Percentiles rank a stretch among this genome's conserved stretches.
Evolutionary conservation across 306 rosid species (phyloP).

Genomic region (Dalbergia cultrata): DNA sequence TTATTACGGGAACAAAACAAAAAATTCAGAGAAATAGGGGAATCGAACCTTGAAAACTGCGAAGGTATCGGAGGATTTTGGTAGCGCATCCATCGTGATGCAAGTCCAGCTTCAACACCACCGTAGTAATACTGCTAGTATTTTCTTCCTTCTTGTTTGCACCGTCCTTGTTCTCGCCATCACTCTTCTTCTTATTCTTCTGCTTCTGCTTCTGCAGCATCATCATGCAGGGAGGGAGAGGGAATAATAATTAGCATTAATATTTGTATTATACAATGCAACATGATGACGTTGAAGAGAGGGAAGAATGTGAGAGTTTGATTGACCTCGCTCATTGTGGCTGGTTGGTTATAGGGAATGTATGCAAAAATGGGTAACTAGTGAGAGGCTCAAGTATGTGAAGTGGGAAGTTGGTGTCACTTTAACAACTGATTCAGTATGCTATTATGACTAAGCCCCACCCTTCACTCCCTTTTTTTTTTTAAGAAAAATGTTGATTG

Average conservation of each 20-base stretch:
- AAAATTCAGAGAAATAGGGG: not conserved
- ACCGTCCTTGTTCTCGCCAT: not conserved
- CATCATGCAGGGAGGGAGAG: not conserved
- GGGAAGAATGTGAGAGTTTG: not conserved
- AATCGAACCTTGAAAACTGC: conserved; percentile 55
- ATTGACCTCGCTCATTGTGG: conserved; percentile 30
- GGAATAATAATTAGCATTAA: too few relatives aligned
- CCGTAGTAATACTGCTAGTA: conserved; percentile 39
- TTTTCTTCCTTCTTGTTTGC: conserved; percentile 46
- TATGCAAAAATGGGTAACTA: not conserved
- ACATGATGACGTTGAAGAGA: accelerated
- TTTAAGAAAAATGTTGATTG: too few relatives aligned
- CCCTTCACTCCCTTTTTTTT: too few relatives aligned
- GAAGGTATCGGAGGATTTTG: conserved; percentile 55
- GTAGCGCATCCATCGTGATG: conserved; percentile 81
- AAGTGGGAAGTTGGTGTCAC: not conserved
- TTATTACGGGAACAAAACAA: too few relatives aligned
- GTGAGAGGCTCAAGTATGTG: not conserved
- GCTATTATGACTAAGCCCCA: not conserved
- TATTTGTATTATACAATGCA: not conserved
- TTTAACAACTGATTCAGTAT: not conserved
- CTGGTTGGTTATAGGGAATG: not conserved
- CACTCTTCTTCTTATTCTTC: conserved; percentile 34
- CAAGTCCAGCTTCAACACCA: conserved; percentile 68
- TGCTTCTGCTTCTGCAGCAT: conserved; percentile 33